These are phyloP conservation scores for Westerdykella ornata DNA, from an alignment of 2,329 filamentous ascomycete genomes.

Conservation along the genomic window DNA sequence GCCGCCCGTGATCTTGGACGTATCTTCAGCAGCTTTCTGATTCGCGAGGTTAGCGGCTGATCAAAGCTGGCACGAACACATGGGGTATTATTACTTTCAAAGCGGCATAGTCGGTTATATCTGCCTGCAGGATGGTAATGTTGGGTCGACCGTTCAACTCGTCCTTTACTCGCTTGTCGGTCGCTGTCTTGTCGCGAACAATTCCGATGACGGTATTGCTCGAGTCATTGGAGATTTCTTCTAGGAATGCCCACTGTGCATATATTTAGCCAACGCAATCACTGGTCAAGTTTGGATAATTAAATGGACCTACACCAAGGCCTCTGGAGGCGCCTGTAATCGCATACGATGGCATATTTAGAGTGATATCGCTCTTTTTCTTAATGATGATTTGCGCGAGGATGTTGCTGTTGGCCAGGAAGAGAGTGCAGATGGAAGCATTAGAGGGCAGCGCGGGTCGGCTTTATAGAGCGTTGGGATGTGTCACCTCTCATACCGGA, in stretches of 20 bases:
- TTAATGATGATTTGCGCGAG: too few relatives aligned
- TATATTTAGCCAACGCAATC: not conserved
- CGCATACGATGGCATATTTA: conserved; percentile 21
- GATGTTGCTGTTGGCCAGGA: not conserved
- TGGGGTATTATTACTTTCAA: conserved; percentile 8
- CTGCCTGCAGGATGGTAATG: conserved; percentile 19
- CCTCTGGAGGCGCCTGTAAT: conserved; percentile 26
- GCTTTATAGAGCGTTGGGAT: too few relatives aligned
- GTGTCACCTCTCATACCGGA: too few relatives aligned
- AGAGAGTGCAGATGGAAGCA: not conserved
- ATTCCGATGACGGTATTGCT: conserved; percentile 20
- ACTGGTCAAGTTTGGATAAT: not conserved
- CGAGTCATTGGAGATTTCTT: conserved; percentile 41
- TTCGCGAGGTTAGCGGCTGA: not conserved
- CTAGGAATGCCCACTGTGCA: conserved; percentile 46
- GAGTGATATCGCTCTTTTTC: too few relatives aligned
- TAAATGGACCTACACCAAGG: conserved; percentile 20
- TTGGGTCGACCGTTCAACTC: conserved; percentile 33
- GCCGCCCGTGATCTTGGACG: conserved; percentile 15
- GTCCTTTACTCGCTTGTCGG: conserved; percentile 40
- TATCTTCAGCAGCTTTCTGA: conserved; percentile 14
- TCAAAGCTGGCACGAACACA: not conserved
- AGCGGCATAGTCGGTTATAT: conserved; percentile 16
- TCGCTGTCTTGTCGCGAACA: conserved; percentile 37
- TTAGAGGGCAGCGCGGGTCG: too few relatives aligned